Conservation (phyloP, 2,329 filamentous ascomycete species). For the Westerdykella aurantiaca region DNA sequence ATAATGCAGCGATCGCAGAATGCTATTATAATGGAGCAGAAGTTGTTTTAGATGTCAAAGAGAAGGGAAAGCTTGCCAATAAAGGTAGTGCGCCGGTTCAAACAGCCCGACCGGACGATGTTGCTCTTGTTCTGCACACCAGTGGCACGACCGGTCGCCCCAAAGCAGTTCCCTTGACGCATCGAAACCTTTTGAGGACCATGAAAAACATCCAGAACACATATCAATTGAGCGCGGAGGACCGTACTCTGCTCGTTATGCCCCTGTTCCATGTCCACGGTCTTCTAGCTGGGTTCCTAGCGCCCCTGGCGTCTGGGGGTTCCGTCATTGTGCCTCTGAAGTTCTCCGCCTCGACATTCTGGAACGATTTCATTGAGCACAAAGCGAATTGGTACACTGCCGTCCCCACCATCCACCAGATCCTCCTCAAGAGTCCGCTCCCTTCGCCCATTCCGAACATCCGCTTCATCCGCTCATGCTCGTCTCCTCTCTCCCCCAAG, state of each 20-base stretch:
- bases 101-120: slow-evolving; percentile 65
- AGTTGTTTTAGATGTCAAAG: slow-evolving; percentile 72
- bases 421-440: slow-evolving; percentile 67
- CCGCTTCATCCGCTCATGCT: slow-evolving; percentile 83
- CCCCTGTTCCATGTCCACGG: slow-evolving; percentile 87
- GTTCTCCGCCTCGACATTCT: slow-evolving; percentile 80
- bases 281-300: slow-evolving; percentile 75
- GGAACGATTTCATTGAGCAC: slow-evolving; percentile 67
- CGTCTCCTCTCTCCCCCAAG: slow-evolving; percentile 74
- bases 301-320: slow-evolving; percentile 67
- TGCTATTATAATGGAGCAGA: slow-evolving; percentile 71
- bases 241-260: slow-evolving; percentile 84
- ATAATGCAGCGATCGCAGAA: slow-evolving; percentile 78
- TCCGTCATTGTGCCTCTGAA: slow-evolving; percentile 72
- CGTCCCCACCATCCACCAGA: slow-evolving; percentile 89
- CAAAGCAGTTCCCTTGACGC: slow-evolving; percentile 75
- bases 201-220: slow-evolving; percentile 79
- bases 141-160: slow-evolving; percentile 79
- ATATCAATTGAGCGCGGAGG: slow-evolving; percentile 63
- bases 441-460: slow-evolving; percentile 66
- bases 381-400: slow-evolving; percentile 88
- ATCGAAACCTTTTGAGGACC: slow-evolving; percentile 72
- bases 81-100: slow-evolving; percentile 46
- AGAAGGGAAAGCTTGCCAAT: slow-evolving; percentile 59
- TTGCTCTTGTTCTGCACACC: slow-evolving; percentile 76